Percentiles rank a stretch among this genome's conserved stretches.
These are phyloP conservation scores for Aspergillus cristatus DNA, from an alignment of 495 filamentous ascomycete genomes.

Conservation along the genomic window DNA sequence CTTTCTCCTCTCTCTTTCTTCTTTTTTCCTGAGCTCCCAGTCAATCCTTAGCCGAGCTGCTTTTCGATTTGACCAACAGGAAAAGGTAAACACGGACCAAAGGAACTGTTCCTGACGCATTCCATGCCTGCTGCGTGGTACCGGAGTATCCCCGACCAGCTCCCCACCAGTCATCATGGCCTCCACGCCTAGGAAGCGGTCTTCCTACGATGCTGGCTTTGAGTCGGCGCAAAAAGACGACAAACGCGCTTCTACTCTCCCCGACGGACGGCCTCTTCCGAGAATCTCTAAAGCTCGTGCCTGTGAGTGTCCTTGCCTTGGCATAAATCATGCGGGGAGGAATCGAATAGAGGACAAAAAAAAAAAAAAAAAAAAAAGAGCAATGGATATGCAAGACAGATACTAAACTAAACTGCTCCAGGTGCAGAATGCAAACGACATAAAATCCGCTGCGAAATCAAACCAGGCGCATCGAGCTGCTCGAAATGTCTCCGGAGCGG, in stretches of 20 bases:
- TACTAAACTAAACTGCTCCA: conserved; percentile 9
- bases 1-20: too few species aligned
- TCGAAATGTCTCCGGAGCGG: conserved; percentile 38
- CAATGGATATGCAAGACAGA: neutral
- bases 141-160: conserved; percentile 35
- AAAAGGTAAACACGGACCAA: too few species aligned
- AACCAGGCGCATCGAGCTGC: conserved; percentile 31
- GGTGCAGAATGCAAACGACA: conserved; percentile 41
- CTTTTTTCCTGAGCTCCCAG: too few species aligned
- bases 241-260: conserved; percentile 11
- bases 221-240: conserved; percentile 22
- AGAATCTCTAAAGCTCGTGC: conserved; percentile 41
- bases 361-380: neutral
- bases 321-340: neutral
- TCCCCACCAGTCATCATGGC: conserved; percentile 7
- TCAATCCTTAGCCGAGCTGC: too few species aligned
- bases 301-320: conserved; percentile 20
- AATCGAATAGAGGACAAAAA: too few species aligned
- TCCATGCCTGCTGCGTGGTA: conserved; percentile 15
- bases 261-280: conserved; percentile 13
- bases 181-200: conserved; percentile 31
- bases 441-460: conserved; percentile 41
- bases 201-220: conserved; percentile 31
- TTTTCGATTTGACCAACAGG: too few species aligned
- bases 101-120: neutral